Percentiles rank a stretch among this genome's conserved stretches.
Conservation (phyloP, 495 filamentous ascomycete genomes). For the Neurospora sp. region DNA sequence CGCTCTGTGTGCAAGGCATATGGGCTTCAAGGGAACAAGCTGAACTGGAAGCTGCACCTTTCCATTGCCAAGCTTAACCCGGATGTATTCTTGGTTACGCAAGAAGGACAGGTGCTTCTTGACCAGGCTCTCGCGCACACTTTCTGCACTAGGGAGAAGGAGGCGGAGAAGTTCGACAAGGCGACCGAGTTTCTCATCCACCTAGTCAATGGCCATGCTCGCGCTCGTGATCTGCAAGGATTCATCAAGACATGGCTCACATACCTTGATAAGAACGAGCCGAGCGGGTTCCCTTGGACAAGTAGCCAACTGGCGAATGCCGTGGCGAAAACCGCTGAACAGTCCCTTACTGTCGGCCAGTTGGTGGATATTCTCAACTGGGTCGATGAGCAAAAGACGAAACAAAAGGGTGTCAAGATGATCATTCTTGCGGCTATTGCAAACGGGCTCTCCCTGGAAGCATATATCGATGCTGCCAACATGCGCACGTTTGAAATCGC, state of each 20-base stretch:
- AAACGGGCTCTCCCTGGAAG: conserved; percentile 33
- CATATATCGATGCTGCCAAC: conserved; percentile 26
- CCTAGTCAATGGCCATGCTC: conserved; percentile 52
- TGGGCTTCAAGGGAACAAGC: conserved; percentile 25
- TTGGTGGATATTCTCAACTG: conserved; percentile 35
- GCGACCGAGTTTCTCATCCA: conserved; percentile 39
- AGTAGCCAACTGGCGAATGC: conserved; percentile 44
- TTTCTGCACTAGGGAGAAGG: background rate
- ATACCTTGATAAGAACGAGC: conserved; percentile 39
- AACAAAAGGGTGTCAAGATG: background rate
- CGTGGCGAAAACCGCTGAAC: conserved; percentile 32
- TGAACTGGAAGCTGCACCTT: conserved; percentile 53
- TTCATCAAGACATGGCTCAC: conserved; percentile 60
- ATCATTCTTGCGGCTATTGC: conserved; percentile 40
- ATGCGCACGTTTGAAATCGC: conserved; percentile 16
- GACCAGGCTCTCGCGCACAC: conserved; percentile 19
- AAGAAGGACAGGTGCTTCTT: conserved; percentile 23
- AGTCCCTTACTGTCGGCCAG: conserved; percentile 36
- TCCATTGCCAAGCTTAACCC: conserved; percentile 54
- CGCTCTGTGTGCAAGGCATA: conserved; percentile 30
- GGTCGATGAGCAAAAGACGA: conserved; percentile 15
- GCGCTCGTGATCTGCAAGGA: conserved; percentile 51
- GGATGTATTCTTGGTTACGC: conserved; percentile 51
- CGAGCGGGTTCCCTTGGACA: conserved; percentile 42
- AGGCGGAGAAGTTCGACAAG: conserved; percentile 5